A percentile compares a stretch with the other conserved stretches of the same genome.
These are phyloP conservation scores for Smittium mucronatum DNA, from an alignment of 371 early-diverging fungal species.

Conservation along the genomic window DNA sequence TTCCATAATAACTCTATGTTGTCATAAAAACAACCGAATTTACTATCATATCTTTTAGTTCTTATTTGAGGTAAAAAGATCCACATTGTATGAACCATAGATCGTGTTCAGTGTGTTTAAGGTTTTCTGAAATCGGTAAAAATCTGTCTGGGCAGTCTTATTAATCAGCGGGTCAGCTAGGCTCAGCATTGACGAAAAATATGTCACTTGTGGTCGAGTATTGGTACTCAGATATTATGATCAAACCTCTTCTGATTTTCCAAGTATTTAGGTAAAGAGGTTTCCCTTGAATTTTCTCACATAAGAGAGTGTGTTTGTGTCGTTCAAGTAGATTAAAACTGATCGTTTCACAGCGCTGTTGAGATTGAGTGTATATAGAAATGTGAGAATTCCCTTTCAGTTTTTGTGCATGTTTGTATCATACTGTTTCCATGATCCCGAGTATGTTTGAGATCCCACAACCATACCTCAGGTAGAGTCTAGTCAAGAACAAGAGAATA, in stretches of 20 bases:
- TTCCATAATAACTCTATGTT: neutral
- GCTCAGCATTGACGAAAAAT: neutral
- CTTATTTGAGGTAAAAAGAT: neutral
- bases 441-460: neutral
- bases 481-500: neutral
- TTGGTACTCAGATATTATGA: neutral
- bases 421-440: neutral
- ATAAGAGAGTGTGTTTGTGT: slow-evolving; percentile 3
- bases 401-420: neutral
- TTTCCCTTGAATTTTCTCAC: neutral
- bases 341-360: neutral
- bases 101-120: neutral
- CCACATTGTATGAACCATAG: neutral
- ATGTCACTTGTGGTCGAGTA: neutral
- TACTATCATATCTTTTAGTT: neutral
- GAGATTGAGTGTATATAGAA: neutral
- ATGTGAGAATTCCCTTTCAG: neutral
- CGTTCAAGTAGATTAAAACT: neutral
- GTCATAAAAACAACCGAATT: neutral
- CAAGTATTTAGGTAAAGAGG: neutral
- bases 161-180: neutral
- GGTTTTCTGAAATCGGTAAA: neutral
- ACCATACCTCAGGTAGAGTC: neutral
- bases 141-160: neutral
- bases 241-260: neutral